Evolutionary conservation across 1,284 basidiomycete species (phyloP).

Genomic region (Volvariella volvacea): DNA sequence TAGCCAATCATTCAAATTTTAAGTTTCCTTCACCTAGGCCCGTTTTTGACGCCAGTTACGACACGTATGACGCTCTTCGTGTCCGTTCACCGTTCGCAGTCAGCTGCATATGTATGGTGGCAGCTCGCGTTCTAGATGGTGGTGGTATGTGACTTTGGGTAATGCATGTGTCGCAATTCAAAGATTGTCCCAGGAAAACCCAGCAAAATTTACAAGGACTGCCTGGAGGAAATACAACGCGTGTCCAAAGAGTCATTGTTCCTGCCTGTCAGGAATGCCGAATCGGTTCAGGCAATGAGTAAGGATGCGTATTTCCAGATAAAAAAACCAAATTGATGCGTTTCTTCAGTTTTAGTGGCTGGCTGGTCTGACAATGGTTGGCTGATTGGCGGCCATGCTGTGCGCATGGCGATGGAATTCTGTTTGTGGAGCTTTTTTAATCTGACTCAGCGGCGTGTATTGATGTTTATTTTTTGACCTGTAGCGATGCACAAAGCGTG

Average conservation of each 20-base stretch:
- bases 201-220: constrained; percentile 60
- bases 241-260: constrained; percentile 85
- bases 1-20: background rate
- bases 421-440: constrained; percentile 38
- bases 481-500: constrained; percentile 85
- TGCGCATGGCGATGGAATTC: constrained; percentile 89
- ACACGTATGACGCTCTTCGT: constrained; percentile 77
- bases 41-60: constrained; percentile 71
- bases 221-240: constrained; percentile 74
- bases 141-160: constrained; percentile 47
- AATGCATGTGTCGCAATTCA: constrained; percentile 1
- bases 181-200: constrained; percentile 37
- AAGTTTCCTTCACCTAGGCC: constrained; percentile 35
- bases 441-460: constrained; percentile 5
- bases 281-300: constrained; percentile 91
- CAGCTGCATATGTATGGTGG: constrained; percentile 86
- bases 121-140: constrained; percentile 80
- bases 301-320: constrained; percentile 20
- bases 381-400: constrained; percentile 87
- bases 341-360: constrained; percentile 65
- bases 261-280: constrained; percentile 72
- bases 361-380: constrained; percentile 91
- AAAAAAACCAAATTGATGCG: constrained; percentile 3
- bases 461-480: constrained; percentile 5
- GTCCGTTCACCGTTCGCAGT: constrained; percentile 81